Evolutionary conservation across 139 green algal species (phyloP), one percentile per base, ranked within the genome.

Genomic region (Closterium sp.): DNA sequence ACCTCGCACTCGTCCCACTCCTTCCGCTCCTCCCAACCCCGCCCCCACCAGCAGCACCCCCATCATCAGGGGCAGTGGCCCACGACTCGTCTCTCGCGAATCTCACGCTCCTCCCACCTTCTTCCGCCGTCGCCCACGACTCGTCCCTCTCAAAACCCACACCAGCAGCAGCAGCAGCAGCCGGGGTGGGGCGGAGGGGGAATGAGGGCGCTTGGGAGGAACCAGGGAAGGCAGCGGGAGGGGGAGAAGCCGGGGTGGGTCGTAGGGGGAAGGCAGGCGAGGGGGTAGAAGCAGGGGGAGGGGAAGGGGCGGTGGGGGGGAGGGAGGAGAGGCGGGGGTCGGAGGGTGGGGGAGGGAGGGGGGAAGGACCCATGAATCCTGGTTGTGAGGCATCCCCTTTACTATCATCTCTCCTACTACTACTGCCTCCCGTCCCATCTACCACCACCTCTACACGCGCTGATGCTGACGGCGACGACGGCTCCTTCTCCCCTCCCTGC

Each of bases 141-240:
- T 66, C 38, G n/a, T 85, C n/a, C 81, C n/a, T 31, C n/a, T 85
- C n/a, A 85, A 85, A 31, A 23, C n/a, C 81, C n/a, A 31, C 81
- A 85, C 16, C 81, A 85, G 81, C n/a, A 8, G 81, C n/a, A 33
- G 1, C 81, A 32, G n/a, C 81, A 85, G 16, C n/a, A n/a, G 36
- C 86, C 30, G 30, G 35, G 19, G 30, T 21, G 3, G 35, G n/a
- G 10, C 30, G 36, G 9, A 89, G 86, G 36, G 28, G 36, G 25
- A 89, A 76, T 23, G 30, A 89, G 86, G 30, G 86, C 4, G 86
- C 83, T 86, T 86, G 21, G 9, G 83, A 86, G 83, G n/a, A 86
- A 8, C 8, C n/a, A 2, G 83, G 83, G 30, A 86, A 86, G 30
- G 83, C n/a, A 86, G 25, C n/a, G 10, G 86, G 25, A 5, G 36